Conservation (phyloP, 2,329 filamentous ascomycete genomes). For the Elsinoe fawcettii region DNA sequence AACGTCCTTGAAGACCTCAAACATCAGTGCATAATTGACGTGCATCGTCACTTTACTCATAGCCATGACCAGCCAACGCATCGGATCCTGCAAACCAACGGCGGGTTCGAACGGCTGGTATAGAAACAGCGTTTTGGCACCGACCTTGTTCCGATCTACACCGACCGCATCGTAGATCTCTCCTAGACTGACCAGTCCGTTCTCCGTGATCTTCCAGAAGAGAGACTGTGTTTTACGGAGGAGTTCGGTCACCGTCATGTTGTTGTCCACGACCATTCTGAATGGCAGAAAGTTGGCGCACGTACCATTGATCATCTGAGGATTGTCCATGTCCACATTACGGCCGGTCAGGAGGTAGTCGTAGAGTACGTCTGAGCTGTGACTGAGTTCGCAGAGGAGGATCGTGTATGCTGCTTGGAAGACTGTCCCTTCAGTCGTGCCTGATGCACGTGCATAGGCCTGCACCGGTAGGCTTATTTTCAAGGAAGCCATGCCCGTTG, state of each 20-base stretch:
- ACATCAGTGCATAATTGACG: neutral
- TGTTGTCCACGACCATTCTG: slow-evolving; percentile 20
- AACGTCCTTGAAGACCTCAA: slow-evolving; percentile 7
- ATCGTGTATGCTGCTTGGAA: neutral
- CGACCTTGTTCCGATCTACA: slow-evolving; percentile 16
- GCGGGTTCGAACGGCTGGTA: slow-evolving; percentile 32
- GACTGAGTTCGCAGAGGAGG: neutral
- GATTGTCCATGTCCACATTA: slow-evolving; percentile 31
- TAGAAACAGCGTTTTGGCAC: slow-evolving; percentile 24
- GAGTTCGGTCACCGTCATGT: slow-evolving; percentile 17
- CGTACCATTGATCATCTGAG: slow-evolving; percentile 33
- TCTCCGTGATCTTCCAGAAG: slow-evolving; percentile 30
- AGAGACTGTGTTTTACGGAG: slow-evolving; percentile 16
- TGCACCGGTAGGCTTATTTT: neutral
- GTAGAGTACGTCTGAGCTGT: neutral
- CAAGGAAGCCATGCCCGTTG: neutral
- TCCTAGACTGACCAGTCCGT: slow-evolving; percentile 23
- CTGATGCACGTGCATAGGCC: neutral
- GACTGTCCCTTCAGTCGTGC: neutral
- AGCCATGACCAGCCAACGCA: slow-evolving; percentile 21
- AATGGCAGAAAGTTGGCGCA: slow-evolving; percentile 35
- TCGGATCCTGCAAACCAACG: slow-evolving; percentile 9
- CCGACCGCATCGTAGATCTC: slow-evolving; percentile 25
- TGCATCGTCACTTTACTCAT: slow-evolving; percentile 2
- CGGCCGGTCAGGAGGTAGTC: slow-evolving; percentile 32